Evolutionary conservation across 176 grass and related monocot genomes (phyloP).

Genomic region (Oryza glumipatula): DNA sequence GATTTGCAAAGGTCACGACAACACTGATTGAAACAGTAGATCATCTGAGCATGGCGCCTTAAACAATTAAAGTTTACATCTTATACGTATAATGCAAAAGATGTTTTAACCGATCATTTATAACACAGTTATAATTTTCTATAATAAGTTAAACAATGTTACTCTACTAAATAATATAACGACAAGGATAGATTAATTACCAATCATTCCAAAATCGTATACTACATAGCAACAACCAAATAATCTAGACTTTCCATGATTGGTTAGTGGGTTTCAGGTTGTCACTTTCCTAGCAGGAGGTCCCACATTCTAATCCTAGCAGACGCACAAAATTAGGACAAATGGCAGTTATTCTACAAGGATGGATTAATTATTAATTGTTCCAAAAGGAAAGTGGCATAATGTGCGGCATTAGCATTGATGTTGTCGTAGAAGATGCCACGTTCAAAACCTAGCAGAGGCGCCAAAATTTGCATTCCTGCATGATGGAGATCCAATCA

Average conservation of each 20-base stretch:
- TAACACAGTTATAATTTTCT: neutral
- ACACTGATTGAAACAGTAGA: neutral
- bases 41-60: neutral
- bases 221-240: neutral
- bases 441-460: neutral
- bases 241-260: neutral
- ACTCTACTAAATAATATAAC: neutral
- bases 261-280: neutral
- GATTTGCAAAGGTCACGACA: neutral
- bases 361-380: neutral
- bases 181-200: slow-evolving; percentile 1
- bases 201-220: neutral
- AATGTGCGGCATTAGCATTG: neutral
- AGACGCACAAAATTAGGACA: neutral
- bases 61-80: neutral
- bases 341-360: neutral
- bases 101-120: slow-evolving; percentile 6
- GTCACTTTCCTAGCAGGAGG: neutral
- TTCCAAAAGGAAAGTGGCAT: slow-evolving; percentile 11
- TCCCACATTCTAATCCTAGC: slow-evolving; percentile 7
- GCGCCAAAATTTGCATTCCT: neutral
- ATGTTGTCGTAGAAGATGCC: neutral
- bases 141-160: neutral
- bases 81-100: neutral
- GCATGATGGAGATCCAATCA: neutral